Evolutionary conservation across 164 flowering plant genomes (phyloP).

Genomic region (Taxillus chinensis): DNA sequence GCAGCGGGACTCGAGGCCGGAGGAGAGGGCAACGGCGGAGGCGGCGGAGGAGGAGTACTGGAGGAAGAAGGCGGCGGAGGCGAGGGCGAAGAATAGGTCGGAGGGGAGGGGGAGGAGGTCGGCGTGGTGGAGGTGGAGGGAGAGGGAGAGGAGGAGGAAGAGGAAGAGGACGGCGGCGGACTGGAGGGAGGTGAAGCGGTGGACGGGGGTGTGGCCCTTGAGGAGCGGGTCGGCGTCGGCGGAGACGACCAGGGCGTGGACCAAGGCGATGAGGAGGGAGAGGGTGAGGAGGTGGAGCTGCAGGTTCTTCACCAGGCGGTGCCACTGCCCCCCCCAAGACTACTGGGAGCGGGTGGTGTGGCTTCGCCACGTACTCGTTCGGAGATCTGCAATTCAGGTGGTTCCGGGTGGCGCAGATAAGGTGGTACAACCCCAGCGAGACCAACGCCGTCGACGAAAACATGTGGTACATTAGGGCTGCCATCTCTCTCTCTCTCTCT

Average conservation of each 20-base stretch:
- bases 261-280: constrained; percentile 42
- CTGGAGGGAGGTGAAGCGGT: constrained; percentile 69
- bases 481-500: constrained; percentile 17
- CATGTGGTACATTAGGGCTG: constrained; percentile 37
- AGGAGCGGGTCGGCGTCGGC: constrained; percentile 63
- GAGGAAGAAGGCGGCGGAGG: constrained; percentile 55
- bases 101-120: constrained; percentile 55
- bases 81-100: constrained; percentile 62
- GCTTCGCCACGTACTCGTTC: constrained; percentile 44
- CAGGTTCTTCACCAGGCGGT: constrained; percentile 25
- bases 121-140: constrained; percentile 49
- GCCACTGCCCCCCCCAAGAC: constrained; percentile 8
- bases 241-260: constrained; percentile 47
- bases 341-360: constrained; percentile 50
- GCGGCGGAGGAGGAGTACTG: constrained; percentile 42
- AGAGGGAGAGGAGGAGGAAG: constrained; percentile 53
- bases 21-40: constrained; percentile 46
- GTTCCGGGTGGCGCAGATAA: constrained; percentile 42
- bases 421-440: constrained; percentile 67
- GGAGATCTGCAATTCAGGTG: constrained; percentile 44
- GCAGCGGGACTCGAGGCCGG: constrained; percentile 66
- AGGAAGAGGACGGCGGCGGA: constrained; percentile 58
- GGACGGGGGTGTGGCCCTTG: constrained; percentile 71
- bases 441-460: constrained; percentile 42
- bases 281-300: constrained; percentile 49